Base-by-base conservation (phyloP, 2,329 filamentous ascomycete species). In the Aspergillus terreus region DNA sequence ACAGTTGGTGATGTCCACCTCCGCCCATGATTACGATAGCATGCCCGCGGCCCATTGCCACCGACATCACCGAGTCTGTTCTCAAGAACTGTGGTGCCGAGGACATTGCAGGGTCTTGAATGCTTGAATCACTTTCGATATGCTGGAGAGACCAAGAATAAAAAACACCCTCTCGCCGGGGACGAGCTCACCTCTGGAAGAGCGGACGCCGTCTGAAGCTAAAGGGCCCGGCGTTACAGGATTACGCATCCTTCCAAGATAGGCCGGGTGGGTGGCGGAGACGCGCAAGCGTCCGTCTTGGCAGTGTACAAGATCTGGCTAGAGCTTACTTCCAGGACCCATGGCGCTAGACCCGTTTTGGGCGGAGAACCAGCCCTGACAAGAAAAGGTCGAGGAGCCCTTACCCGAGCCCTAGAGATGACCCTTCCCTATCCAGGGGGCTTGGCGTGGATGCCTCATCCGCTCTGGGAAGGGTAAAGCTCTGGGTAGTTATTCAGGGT, bases 261-360 rank as follows among this genome's bases (percentile, higher is more conserved):
- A 52, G 45, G 50, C 51, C 52, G 46, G 14, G 43, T 51, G 51
- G 38, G 55, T 60, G 63, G 59, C 63, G 66, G 65, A 69, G 67
- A 69, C 67, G 66, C 67, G 67, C 67, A 70, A 70, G 66, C 67
- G 60, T 65, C 63, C 65, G 63, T 66, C 68, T 70, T 70, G 68
- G 67, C 66, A 60, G 47, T 50, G 55, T 33, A 53, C 56, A 54
- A 57, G 64, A 67, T 67, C 60, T 60, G 63, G 59, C 62, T 59
- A 66, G 63, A 61, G 59, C 56, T 52, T 52, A 50, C 52, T 57
- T 49, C 44, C 33, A 7, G 12, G 49, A 40, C 47, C 64, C 62
- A 64, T 50, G 6, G 6, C 52, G n/a, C 61, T 66, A 67, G 49
- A 46, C 63, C 52, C 4, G 11, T 57, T 57, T 62, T 44, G 46